These are phyloP conservation scores for Orbilia oligospora DNA, from an alignment of 2,329 filamentous ascomycete species.

Conservation along the genomic window DNA sequence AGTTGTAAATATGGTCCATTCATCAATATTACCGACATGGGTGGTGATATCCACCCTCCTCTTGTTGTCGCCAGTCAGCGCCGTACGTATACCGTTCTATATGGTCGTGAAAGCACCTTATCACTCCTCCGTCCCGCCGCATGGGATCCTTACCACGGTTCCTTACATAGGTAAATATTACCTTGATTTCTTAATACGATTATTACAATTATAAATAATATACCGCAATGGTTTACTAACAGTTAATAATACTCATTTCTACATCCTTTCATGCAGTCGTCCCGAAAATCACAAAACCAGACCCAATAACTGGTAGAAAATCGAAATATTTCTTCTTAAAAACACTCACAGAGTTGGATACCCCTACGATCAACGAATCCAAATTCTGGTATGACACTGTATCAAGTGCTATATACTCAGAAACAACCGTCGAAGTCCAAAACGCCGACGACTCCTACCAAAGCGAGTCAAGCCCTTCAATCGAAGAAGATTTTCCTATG, in stretches of 20 bases:
- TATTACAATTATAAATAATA: no score
- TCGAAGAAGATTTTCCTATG: constrained; percentile 24
- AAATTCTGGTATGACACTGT: constrained; percentile 48
- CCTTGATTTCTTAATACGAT: no score
- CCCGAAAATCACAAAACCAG: constrained; percentile 4
- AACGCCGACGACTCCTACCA: background rate
- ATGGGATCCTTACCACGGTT: constrained; percentile 7
- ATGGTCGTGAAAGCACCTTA: constrained; percentile 30
- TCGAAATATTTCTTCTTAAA: constrained; percentile 52
- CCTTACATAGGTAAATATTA: constrained; percentile 22
- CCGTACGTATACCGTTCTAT: constrained; percentile 22
- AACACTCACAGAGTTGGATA: constrained; percentile 1
- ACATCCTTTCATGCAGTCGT: no score
- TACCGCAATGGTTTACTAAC: no score
- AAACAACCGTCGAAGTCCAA: constrained; percentile 15
- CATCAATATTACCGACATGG: background rate
- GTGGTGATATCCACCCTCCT: background rate
- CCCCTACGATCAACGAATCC: background rate
- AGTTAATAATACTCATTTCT: no score
- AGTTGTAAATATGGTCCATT: background rate
- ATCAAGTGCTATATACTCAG: constrained; percentile 24
- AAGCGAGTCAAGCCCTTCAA: constrained; percentile 11
- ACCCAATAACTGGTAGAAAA: background rate
- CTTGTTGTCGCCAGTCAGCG: background rate
- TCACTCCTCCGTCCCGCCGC: constrained; percentile 15